phyloP scores from a whole-genome alignment of 2,329 filamentous ascomycete genomes.

The Arthrobotrys iridis region DNA sequence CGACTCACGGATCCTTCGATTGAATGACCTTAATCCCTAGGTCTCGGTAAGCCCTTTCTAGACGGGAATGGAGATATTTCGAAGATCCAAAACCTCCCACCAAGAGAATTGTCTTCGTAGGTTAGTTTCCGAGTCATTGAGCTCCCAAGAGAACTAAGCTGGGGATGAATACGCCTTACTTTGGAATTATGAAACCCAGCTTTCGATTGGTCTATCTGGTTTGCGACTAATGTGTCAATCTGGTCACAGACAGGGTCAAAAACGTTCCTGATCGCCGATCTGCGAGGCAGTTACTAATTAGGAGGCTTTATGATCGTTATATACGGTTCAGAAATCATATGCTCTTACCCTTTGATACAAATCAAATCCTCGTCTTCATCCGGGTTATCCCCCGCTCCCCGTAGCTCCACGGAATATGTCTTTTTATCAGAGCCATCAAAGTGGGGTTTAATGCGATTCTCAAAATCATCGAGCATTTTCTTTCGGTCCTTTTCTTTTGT shows the following conservation, averaged over 20 bases:
- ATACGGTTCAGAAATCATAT: background rate
- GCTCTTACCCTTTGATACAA: slow-evolving; percentile 4
- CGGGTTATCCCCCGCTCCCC: background rate
- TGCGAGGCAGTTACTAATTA: background rate
- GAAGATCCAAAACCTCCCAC: slow-evolving; percentile 26
- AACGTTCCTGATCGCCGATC: background rate
- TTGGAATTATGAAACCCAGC: background rate
- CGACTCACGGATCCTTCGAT: slow-evolving; percentile 1
- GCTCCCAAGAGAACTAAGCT: background rate
- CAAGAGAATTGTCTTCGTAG: slow-evolving; percentile 17
- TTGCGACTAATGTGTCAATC: slow-evolving; percentile 10
- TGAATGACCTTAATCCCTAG: background rate
- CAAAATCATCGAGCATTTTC: slow-evolving; percentile 13
- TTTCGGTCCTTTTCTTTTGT: slow-evolving; percentile 3
- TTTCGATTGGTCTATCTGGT: slow-evolving; percentile 9
- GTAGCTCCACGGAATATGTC: background rate
- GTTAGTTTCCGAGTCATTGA: background rate
- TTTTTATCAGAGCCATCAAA: background rate
- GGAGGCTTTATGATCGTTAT: background rate
- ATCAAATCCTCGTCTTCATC: slow-evolving; percentile 15
- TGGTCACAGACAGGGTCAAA: slow-evolving; percentile 20
- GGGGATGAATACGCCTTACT: background rate
- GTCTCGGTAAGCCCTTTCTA: background rate
- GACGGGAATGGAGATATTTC: slow-evolving; percentile 1
- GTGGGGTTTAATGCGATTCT: slow-evolving; percentile 16